Base-by-base conservation (phyloP, 345 rosid species). In the Gossypium arboreum region DNA sequence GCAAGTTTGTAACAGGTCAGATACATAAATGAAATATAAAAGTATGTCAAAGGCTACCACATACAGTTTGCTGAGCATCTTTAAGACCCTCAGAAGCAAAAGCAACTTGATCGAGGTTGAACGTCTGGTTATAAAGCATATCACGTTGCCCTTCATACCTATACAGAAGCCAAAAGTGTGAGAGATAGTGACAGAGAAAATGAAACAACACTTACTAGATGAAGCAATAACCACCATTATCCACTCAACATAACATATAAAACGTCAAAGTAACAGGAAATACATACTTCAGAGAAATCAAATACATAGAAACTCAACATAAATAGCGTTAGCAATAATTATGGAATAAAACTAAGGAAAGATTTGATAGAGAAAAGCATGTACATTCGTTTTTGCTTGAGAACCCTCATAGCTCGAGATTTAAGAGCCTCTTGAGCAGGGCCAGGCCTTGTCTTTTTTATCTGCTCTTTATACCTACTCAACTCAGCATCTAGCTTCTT, bases 61-160 rank as follows among this genome's bases (percentile, higher is more conserved):
- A 63, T 95, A 95, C 98, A 59, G 99, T 93, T 85, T 93, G 97
- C 60, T 96, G 98, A 57, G 98, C 99, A 82, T 96, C 99, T 86
- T 92, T 96, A 77, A 93, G 84, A 57, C 99, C 99, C 86, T 96
- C 99, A 4, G 97, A 75, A 80, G 99, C 98, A 85, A 96, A 96
- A n/a, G 97, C 83, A 80, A 96, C 99, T 93, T 96, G 99, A 87
- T 96, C 99, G 51, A 96, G 99, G 82, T 95, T 95, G 72, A 91
- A 95, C 2, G 99, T 95, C 80, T 95, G 99, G 81, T 90, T 95
- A 66, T 91, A 95, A 6, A 95, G 89, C 97, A 93, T 95, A 82
- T 95, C 99, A 39, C 98, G 92, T 77, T 95, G 98, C 47, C 92
- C 97, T 87, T 93, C 98, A 69, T 95, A 93, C 99, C 99, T 95